Evolutionary conservation across 495 filamentous ascomycete species (phyloP).

Genomic region (Darksidea phi): DNA sequence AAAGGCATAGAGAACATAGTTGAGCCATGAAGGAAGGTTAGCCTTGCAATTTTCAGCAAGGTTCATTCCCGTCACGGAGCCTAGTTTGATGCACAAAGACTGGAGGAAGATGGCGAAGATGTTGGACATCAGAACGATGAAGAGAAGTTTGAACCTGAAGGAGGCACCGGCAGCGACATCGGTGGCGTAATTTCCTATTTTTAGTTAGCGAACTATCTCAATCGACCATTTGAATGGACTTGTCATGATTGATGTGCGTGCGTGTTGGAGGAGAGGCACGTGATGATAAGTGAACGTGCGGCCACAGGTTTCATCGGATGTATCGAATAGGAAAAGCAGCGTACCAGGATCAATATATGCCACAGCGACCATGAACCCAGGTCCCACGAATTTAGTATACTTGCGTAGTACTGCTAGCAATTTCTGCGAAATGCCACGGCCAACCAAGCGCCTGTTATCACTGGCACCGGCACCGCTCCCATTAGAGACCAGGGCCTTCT

Average conservation of each 20-base stretch:
- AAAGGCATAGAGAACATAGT: constrained; percentile 69
- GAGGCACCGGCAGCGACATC: constrained; percentile 64
- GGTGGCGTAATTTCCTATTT: constrained; percentile 68
- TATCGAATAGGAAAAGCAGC: constrained; percentile 4
- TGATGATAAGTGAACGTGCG: background rate
- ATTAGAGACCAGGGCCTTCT: constrained; percentile 7
- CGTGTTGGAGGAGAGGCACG: no score
- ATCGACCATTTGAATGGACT: no score
- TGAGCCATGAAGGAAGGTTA: constrained; percentile 75
- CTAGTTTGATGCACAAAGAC: constrained; percentile 77
- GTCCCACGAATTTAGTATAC: constrained; percentile 76
- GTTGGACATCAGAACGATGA: constrained; percentile 80
- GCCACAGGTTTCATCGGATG: background rate
- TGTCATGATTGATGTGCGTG: no score
- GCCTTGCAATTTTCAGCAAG: constrained; percentile 74
- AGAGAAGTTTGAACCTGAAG: constrained; percentile 60
- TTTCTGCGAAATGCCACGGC: constrained; percentile 33
- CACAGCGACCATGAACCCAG: constrained; percentile 80
- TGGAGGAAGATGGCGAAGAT: constrained; percentile 82
- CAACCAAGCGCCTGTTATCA: constrained; percentile 6
- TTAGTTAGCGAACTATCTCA: constrained; percentile 29
- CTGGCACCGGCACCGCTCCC: background rate
- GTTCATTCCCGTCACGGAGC: constrained; percentile 80
- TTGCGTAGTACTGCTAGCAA: constrained; percentile 52
- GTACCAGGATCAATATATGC: constrained; percentile 75